Evolutionary conservation across 495 filamentous ascomycete genomes (phyloP).

Genomic region (Penicillium psychrofluorescens): DNA sequence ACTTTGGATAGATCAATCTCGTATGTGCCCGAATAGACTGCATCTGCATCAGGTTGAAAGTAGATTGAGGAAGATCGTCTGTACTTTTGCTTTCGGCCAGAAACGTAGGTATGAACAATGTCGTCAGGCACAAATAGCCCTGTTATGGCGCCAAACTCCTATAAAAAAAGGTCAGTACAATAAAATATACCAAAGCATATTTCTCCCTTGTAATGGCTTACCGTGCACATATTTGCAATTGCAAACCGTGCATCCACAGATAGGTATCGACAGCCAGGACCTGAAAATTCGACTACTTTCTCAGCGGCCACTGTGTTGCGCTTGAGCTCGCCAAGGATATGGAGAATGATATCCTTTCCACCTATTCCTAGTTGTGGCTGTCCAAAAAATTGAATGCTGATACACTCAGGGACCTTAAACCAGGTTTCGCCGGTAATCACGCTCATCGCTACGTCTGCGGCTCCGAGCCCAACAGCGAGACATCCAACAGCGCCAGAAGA

Average conservation of each 20-base stretch:
- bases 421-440: conserved; percentile 34
- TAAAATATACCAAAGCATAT: not conserved
- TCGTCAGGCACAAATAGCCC: conserved; percentile 33
- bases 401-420: conserved; percentile 33
- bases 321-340: conserved; percentile 30
- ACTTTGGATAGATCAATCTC: conserved; percentile 29
- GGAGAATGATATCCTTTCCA: conserved; percentile 37
- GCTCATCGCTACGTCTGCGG: conserved; percentile 32
- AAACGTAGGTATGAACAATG: conserved; percentile 20
- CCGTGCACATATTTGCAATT: conserved; percentile 37
- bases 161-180: not conserved
- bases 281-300: conserved; percentile 34
- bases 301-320: conserved; percentile 36
- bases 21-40: conserved; percentile 22
- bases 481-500: conserved; percentile 28
- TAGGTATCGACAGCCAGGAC: conserved; percentile 23
- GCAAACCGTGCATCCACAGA: conserved; percentile 36
- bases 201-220: not conserved
- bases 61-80: conserved; percentile 21
- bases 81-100: conserved; percentile 13
- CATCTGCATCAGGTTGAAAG: conserved; percentile 26
- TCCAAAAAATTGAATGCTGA: conserved; percentile 24
- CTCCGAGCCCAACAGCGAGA: conserved; percentile 34
- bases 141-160: conserved; percentile 38
- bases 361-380: conserved; percentile 22